Base-by-base conservation (phyloP, 129 eudicot species). In the Tagetes erecta region DNA sequence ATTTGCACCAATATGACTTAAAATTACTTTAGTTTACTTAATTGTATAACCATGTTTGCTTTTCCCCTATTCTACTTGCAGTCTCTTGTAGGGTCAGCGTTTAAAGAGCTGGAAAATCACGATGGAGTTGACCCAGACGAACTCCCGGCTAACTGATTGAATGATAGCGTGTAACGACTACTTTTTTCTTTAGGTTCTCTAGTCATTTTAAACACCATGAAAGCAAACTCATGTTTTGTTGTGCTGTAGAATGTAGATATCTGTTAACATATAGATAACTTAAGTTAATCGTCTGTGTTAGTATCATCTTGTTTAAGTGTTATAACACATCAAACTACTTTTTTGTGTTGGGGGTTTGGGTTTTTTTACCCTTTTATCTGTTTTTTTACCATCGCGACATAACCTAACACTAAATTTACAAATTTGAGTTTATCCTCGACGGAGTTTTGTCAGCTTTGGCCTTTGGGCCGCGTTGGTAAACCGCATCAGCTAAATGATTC, bases 61-160 rank as follows among this genome's bases (percentile, higher is more conserved):
- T n/a, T 37, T n/a, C 58, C 50, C 53, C 12, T 36, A 50, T 65
- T 64, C 36, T 68, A 39, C 35, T 78, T 81, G 78, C 90, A 89
- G 96, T 73, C 80, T 72, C 82, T 89, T 79, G 85, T 85, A 31
- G 83, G 87, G 33, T 78, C 92, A 69, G 76, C 87, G n/a, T 50
- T 78, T 71, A 74, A 66, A 59, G 92, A 87, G 74, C 37, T 87
- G 27, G 87, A 79, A 8, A 56, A 46, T 75, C 77, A 68, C 64
- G 68, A 79, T 73, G 86, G 70, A 31, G 68, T 81, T 72, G 87
- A 66, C 76, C 5, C 79, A 31, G 82, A 75, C 35, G 53, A 60
- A 59, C 57, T 74, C 44, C 49, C 75, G 50, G 41, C 71, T 30
- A 82, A 82, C 64, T 51, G 56, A 11, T 41, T 8, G 8, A 40